Percentiles rank a stretch among this genome's conserved stretches.
Evolutionary conservation across 164 flowering plant species (phyloP).

Genomic region (Piper betle): DNA sequence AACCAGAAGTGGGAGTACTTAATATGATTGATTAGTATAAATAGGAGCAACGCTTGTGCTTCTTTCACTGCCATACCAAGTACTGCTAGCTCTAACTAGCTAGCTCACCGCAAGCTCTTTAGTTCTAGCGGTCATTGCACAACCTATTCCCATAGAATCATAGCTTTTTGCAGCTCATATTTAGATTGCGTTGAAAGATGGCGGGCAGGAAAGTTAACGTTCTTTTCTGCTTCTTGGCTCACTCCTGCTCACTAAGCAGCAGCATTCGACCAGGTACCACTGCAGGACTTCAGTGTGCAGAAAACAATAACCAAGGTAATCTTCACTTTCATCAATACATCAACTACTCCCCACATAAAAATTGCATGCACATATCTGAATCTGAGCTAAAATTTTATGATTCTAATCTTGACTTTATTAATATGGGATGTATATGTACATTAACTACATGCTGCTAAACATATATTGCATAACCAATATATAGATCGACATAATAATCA

Average conservation of each 20-base stretch:
- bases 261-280: not conserved
- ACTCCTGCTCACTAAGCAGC: not conserved
- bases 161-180: too few relatives aligned
- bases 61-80: not conserved
- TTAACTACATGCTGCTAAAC: too few relatives aligned
- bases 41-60: not conserved
- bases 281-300: slow-evolving; percentile 7
- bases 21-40: too few relatives aligned
- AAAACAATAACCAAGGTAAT: slow-evolving; percentile 1
- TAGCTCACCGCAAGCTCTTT: too few relatives aligned
- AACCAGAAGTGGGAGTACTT: not conserved
- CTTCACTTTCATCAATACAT: not conserved
- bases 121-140: too few relatives aligned
- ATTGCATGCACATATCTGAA: too few relatives aligned
- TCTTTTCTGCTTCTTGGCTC: not conserved
- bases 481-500: not conserved
- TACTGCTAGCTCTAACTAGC: not conserved
- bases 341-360: not conserved
- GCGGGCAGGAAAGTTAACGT: not conserved
- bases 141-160: too few relatives aligned
- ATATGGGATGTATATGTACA: too few relatives aligned
- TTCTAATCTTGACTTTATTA: too few relatives aligned
- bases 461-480: too few relatives aligned
- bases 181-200: not conserved
- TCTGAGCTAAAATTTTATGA: too few relatives aligned